phyloP scores from a whole-genome alignment of 1,139 yeast species.

The Groenewaldozyma auringiensis region DNA sequence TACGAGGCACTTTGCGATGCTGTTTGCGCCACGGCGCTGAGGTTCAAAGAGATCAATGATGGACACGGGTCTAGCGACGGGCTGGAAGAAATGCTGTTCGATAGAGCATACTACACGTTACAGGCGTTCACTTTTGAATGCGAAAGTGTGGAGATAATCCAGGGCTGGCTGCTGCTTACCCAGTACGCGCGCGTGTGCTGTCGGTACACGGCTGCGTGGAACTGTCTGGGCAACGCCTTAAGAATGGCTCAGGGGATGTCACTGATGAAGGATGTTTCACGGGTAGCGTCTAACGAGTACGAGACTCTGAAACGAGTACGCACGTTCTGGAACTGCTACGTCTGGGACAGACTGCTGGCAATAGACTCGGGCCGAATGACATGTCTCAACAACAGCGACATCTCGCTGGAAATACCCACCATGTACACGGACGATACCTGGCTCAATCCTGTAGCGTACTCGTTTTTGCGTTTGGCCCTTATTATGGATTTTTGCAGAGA shows the following conservation, averaged over 20 bases:
- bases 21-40: constrained; percentile 44
- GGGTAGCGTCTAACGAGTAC: constrained; percentile 27
- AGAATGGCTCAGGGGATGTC: constrained; percentile 53
- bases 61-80: constrained; percentile 28
- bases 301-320: constrained; percentile 46
- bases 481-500: not conserved
- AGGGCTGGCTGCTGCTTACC: constrained; percentile 51
- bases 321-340: constrained; percentile 51
- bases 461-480: constrained; percentile 11
- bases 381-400: constrained; percentile 39
- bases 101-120: constrained; percentile 42
- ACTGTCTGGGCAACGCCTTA: constrained; percentile 47
- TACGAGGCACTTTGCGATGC: constrained; percentile 47
- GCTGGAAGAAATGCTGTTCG: constrained; percentile 47
- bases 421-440: constrained; percentile 40
- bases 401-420: constrained; percentile 33
- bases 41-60: constrained; percentile 44
- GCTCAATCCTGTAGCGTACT: constrained; percentile 42
- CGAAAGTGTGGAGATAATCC: constrained; percentile 59
- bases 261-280: constrained; percentile 27
- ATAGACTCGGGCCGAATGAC: constrained; percentile 46
- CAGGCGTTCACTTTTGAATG: constrained; percentile 51
- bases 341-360: constrained; percentile 48
- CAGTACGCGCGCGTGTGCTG: constrained; percentile 49
- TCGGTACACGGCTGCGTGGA: constrained; percentile 49